These are phyloP conservation scores for Kwoniella shivajii DNA, from an alignment of 1,284 basidiomycete species.

Conservation along the genomic window DNA sequence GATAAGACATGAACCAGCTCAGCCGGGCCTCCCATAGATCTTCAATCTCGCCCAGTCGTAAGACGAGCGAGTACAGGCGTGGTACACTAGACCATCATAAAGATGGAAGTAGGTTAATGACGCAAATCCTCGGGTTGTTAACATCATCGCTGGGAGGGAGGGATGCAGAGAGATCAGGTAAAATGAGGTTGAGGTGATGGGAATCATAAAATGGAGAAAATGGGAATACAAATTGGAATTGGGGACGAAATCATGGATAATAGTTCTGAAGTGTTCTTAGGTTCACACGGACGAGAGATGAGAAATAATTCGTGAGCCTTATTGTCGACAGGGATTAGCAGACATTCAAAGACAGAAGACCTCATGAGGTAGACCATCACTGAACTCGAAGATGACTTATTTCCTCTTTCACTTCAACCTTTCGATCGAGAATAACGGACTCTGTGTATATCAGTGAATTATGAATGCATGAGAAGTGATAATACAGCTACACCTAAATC, in stretches of 20 bases:
- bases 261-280: neutral
- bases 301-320: too few relatives aligned
- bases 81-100: neutral
- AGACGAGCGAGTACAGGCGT: constrained; percentile 27
- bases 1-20: constrained; percentile 26
- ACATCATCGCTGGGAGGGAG: constrained; percentile 41
- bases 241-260: neutral
- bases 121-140: constrained; percentile 40
- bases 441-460: neutral
- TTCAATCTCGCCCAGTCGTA: constrained; percentile 28
- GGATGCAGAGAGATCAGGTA: neutral
- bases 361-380: too few relatives aligned
- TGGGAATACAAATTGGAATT: neutral
- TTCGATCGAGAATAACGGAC: neutral
- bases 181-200: neutral
- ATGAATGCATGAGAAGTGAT: constrained; percentile 22
- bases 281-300: too few relatives aligned
- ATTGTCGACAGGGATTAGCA: too few relatives aligned
- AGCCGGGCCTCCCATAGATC: constrained; percentile 46
- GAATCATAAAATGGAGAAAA: neutral
- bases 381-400: too few relatives aligned
- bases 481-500: constrained; percentile 12
- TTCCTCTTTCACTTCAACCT: neutral
- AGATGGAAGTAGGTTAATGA: constrained; percentile 6
- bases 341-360: too few relatives aligned